phyloP scores from a whole-genome alignment of 2,329 filamentous ascomycete genomes.

The Epichloe typhina region DNA sequence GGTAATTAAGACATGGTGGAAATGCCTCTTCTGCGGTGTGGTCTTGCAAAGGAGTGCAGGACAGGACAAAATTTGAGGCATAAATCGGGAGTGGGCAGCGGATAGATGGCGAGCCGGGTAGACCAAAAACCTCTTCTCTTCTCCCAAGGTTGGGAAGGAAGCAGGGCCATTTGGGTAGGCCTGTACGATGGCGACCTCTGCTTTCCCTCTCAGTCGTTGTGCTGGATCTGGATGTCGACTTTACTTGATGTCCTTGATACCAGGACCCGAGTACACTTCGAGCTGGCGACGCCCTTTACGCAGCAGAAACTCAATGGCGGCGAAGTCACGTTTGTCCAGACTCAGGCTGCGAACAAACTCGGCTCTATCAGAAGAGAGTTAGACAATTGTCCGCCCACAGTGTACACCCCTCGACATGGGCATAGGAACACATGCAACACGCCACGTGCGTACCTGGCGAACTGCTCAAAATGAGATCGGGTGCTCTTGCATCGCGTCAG shows the following conservation, averaged over 20 bases:
- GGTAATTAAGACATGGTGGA: conserved; percentile 5
- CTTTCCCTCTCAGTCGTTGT: not conserved
- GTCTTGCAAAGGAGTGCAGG: not conserved
- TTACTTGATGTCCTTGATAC: conserved; percentile 60
- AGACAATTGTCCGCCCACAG: not conserved
- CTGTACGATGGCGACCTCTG: not conserved
- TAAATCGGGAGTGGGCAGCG: not conserved
- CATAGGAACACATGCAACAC: not conserved
- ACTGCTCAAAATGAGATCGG: conserved; percentile 45
- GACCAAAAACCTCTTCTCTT: not conserved
- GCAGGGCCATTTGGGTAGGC: not conserved
- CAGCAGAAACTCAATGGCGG: conserved; percentile 71
- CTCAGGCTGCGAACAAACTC: conserved; percentile 63
- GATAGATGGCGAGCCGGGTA: not conserved
- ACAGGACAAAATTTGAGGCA: no score
- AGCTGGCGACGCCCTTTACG: conserved; percentile 72
- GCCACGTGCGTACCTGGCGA: conserved; percentile 39
- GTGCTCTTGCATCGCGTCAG: conserved; percentile 4
- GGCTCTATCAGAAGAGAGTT: conserved; percentile 9
- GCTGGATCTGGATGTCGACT: not conserved
- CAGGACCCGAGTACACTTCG: conserved; percentile 66
- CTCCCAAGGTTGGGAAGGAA: not conserved
- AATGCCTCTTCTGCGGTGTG: conserved; percentile 2
- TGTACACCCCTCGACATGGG: not conserved
- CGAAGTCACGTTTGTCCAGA: conserved; percentile 74